Base-by-base conservation (phyloP, 768 basidiomycete genomes). In the Chalciporus piperatus region DNA sequence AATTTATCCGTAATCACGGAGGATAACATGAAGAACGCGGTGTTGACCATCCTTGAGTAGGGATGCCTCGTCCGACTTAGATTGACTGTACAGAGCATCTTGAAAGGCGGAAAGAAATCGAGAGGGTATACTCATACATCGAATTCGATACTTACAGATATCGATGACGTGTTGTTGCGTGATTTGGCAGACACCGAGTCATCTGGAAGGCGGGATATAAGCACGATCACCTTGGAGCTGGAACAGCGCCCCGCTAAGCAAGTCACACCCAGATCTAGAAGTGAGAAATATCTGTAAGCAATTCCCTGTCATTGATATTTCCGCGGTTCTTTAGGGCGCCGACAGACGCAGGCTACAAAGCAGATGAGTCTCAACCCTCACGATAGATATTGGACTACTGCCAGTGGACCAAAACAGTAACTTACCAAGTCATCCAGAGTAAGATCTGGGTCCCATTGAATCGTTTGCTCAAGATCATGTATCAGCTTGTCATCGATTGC, bases 1-100 rank as follows among this genome's bases (percentile, higher is more conserved):
- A 70, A 33, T 2, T 59, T 57, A 43, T 77, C 72, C 83, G 54
- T 91, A 91, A 63, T 89, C 88, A 70, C 61, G 56, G 37, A 89
- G 71, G 59, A 89, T 84, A 32, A 85, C 77, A 86, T 80, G 58
- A 87, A 86, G 59, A 75, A 84, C 3, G 79, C 84, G 47, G 82
- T 84, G 64, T 91, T 91, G 41, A 90, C 82, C 41, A 89, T 72
- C 42, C 89, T 78, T 9, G 86, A 60, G 59, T 6, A 69, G 61
- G 4, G 67, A 57, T 27, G 50, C 6, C 41, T 62, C 54, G 9
- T 52, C 28, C 2, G 46, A 20, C 54, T 62, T 44, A 48, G 66
- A 60, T 39, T 56, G 39, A 16, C 47, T 45, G 63, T 75, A 87
- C 2, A n/a, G 68, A 76, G 10, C 76, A 4, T 54, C 40, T 14